These are phyloP conservation scores for Harringtonia lauricola DNA, from an alignment of 2,329 filamentous ascomycete genomes.

Conservation along the genomic window DNA sequence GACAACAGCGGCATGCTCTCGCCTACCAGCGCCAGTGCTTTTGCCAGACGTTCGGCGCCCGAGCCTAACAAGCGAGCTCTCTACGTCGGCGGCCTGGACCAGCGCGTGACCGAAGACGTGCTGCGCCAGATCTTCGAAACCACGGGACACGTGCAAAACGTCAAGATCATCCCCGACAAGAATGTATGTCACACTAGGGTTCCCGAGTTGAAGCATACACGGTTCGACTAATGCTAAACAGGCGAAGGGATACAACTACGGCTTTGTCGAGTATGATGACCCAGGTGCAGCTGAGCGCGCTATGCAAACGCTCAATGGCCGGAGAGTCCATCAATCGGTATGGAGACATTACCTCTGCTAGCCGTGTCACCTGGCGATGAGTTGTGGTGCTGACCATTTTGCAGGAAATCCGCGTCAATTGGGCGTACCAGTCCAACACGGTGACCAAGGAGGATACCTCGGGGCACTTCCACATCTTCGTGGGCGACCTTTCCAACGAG, in stretches of 20 bases:
- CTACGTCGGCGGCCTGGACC: slow-evolving; percentile 91
- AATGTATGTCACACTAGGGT: slow-evolving; percentile 58
- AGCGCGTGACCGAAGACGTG: slow-evolving; percentile 90
- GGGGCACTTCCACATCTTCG: slow-evolving; percentile 97
- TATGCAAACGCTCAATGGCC: slow-evolving; percentile 93
- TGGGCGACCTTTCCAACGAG: slow-evolving; percentile 94
- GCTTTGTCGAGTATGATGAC: slow-evolving; percentile 97
- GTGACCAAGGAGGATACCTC: slow-evolving; percentile 94
- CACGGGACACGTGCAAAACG: slow-evolving; percentile 92
- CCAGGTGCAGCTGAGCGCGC: slow-evolving; percentile 91
- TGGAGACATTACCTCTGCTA: slow-evolving; percentile 18
- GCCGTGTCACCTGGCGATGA: slow-evolving; percentile 5
- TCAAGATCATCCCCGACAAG: slow-evolving; percentile 99
- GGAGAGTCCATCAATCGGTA: slow-evolving; percentile 91
- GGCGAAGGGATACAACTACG: slow-evolving; percentile 97
- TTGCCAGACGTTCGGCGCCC: slow-evolving; percentile 79
- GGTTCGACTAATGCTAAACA: slow-evolving; percentile 25
- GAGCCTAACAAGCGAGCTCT: slow-evolving; percentile 98
- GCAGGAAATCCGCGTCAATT: slow-evolving; percentile 97
- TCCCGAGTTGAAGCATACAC: neutral
- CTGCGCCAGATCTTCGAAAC: slow-evolving; percentile 98
- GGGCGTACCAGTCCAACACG: slow-evolving; percentile 97
- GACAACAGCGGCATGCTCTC: slow-evolving; percentile 63
- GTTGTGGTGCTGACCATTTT: neutral
- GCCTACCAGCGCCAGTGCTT: slow-evolving; percentile 69